Base-by-base conservation (phyloP, 192 early-diverging fungal genomes). In the Gonapodya prolifera region DNA sequence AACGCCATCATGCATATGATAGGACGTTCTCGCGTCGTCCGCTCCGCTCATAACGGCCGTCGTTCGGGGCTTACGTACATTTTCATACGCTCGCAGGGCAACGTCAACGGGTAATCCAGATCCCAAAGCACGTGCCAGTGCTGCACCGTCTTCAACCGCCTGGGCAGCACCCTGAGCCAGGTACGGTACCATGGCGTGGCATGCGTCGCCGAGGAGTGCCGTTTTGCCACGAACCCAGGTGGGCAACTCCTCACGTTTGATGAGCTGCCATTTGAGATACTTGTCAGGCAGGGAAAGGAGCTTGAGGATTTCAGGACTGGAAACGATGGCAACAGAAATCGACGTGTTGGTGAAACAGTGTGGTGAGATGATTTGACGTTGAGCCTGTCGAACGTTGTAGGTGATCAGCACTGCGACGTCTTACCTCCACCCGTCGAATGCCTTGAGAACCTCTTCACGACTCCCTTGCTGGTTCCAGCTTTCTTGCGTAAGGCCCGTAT, bases 151-250 rank as follows among this genome's bases (percentile, higher is more conserved):
- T 32, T 73, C 71, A 8, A 73, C 16, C 31, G 71, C 71, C 18
- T 2, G 2, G 2, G 71, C 71, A 18, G 71, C 71, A 29, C 71
- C 71, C 31, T 73, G 71, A 2, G 71, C 71, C 2, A 32, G 28
- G 71, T 73, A 73, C 71, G 71, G 71, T 8, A 73, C 18, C 71
- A 73, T 73, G 28, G 71, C 71, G 32, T 73, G 71, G 31, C 71
- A 30, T 2, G 71, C 71, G 32, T 73, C 71, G 29, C 71, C 71
- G 8, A 73, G 31, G 71, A 73, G 71, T 2, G 8, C 2, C 32
- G 71, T 73, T 2, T 29, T 2, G 29, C 71, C 71, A 29, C 71
- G 71, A 8, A 16, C 31, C 71, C 71, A 73, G 71, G 71, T 73
- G 2, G 2, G 2, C 32, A 73, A 32, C 2, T 2, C 8, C 13